A percentile compares a stretch with the other conserved stretches of the same genome.
Evolutionary conservation across 768 basidiomycete species (phyloP).

Genomic region (Lactarius tabidus): DNA sequence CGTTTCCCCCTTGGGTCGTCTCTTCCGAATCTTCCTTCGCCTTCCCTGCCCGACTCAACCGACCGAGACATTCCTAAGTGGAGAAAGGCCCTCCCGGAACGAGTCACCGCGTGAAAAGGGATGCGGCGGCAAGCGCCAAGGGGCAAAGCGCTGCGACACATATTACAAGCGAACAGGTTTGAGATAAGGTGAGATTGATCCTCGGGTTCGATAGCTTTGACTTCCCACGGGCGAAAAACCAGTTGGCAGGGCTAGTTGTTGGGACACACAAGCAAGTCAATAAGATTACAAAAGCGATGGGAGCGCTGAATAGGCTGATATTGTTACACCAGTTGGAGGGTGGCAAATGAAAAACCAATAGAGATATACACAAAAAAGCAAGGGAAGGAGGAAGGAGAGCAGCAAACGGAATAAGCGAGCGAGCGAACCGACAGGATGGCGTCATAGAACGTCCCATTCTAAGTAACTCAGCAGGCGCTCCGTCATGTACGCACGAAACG

Average conservation of each 20-base stretch:
- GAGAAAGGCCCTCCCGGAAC: background rate
- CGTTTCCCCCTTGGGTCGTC: background rate
- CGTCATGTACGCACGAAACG: conserved; percentile 20
- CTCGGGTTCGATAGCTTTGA: background rate
- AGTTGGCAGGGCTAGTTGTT: background rate
- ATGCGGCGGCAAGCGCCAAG: background rate
- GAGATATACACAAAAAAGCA: conserved; percentile 16
- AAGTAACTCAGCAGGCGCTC: conserved; percentile 23
- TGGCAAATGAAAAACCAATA: conserved; percentile 20
- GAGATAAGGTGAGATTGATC: background rate
- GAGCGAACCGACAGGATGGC: conserved; percentile 16
- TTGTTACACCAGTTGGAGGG: conserved; percentile 21
- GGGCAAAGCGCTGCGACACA: background rate
- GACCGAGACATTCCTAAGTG: background rate
- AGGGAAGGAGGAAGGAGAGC: background rate
- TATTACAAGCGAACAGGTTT: background rate
- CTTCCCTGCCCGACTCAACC: background rate
- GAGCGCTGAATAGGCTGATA: conserved; percentile 21
- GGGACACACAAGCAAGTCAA: background rate
- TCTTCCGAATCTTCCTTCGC: background rate
- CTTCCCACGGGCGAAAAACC: background rate
- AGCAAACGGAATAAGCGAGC: background rate
- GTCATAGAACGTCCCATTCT: conserved; percentile 20
- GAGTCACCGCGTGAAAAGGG: background rate
- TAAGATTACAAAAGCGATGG: background rate